Evolutionary conservation across 495 filamentous ascomycete species (phyloP), one percentile per base, ranked within the genome.

Genomic region (Baudoinia panamericana): DNA sequence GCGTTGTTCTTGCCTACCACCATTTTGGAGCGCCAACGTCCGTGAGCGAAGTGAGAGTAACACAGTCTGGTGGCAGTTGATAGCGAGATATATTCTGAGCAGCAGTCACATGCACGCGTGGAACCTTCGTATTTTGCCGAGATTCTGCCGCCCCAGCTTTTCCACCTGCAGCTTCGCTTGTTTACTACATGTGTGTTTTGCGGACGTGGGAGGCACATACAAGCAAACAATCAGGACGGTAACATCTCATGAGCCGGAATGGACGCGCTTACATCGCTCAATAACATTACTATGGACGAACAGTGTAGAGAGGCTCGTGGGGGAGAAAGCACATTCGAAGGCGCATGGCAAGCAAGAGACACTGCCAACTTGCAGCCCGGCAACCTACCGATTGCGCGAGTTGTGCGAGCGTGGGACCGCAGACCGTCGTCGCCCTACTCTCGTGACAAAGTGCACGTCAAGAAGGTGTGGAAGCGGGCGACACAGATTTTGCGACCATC

Each of bases 351-450:
- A 24, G 4, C 45, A 5, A 25, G 33, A 33, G 45, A 44, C 41
- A 57, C 50, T n/a, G 28, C 43, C 6, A 36, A 46, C 46, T 40
- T 63, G 25, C 42, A 47, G 12, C 54, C 58, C 7, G 13, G 33
- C 13, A 40, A 52, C 21, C 54, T 61, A 2, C 47, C 54, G 7
- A 19, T 58, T 10, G 30, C 52, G 1, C 53, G 49, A 26, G 36
- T 51, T 3, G 54, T 48, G 26, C 59, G 59, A 22, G 59, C 54
- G n/a, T 64, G 59, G 59, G 59, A 64, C 21, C 53, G 59, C 27
- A 52, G 51, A 39, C 46, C 54, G 5, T 20, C 47, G 29, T 40
- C 45, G 10, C 57, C 52, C 15, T 45, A 48, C 19, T 40, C 46
- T 18, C 37, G 48, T 24, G 36, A 51, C 9, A 22, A 17, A 15